Evolutionary conservation across 805 yeast genomes (phyloP).

Genomic region (Kodamaea sagamina): DNA sequence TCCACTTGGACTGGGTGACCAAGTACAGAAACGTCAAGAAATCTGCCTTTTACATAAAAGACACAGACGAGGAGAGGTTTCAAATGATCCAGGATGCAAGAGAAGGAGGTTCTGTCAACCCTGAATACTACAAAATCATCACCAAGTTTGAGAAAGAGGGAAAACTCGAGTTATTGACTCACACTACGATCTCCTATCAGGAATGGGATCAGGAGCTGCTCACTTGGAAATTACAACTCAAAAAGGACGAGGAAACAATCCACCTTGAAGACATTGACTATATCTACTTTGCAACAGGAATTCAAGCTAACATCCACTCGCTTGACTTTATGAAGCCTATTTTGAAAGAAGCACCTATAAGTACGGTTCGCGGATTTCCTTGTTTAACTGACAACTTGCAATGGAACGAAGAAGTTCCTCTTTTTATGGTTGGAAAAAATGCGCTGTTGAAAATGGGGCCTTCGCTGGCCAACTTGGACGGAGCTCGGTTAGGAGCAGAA

Average conservation of each 20-base stretch:
- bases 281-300: conserved; percentile 46
- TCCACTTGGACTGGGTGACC: conserved; percentile 53
- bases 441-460: conserved; percentile 47
- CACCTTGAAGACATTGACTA: conserved; percentile 27
- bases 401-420: conserved; percentile 40
- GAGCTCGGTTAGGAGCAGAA: conserved; percentile 49
- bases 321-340: conserved; percentile 35
- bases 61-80: conserved; percentile 43
- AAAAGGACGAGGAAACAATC: conserved; percentile 11
- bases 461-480: conserved; percentile 48
- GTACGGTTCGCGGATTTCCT: conserved; percentile 39
- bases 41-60: conserved; percentile 44
- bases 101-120: conserved; percentile 49
- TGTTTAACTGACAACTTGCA: conserved; percentile 47
- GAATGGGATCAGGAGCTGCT: conserved; percentile 26
- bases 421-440: conserved; percentile 45
- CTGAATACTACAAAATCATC: conserved; percentile 40
- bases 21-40: conserved; percentile 48
- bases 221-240: conserved; percentile 27
- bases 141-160: conserved; percentile 33
- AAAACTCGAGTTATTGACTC: conserved; percentile 28
- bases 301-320: conserved; percentile 28
- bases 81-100: conserved; percentile 45
- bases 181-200: conserved; percentile 28
- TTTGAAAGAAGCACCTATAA: conserved; percentile 29